Base-by-base conservation (phyloP, 768 basidiomycete species). In the Leucosporidium yakuticum region DNA sequence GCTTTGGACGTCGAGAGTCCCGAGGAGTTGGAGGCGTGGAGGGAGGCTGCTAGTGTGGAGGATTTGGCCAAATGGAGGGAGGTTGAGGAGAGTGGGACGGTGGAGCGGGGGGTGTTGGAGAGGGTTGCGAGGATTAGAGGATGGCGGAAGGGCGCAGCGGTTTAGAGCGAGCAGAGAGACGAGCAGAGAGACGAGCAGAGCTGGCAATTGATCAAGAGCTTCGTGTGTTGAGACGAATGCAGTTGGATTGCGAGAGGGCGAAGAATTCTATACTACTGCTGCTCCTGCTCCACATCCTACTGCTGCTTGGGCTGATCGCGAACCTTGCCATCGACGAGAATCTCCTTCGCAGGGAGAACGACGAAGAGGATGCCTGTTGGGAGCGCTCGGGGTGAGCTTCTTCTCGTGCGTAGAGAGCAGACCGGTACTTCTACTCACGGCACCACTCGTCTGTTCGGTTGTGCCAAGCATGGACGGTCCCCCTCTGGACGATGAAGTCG, bases 1-100 rank as follows among this genome's bases (percentile, higher is more conserved):
- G 93, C 91, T 32, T 82, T 98, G 60, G 92, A 94, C 75, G 91
- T 95, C 8, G 91, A 95, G 73, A 57, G 60, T 29, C 87, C 83
- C 74, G 84, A 85, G 11, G 88, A 87, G 48, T 80, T 98, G 55
- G 88, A 88, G 70, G 81, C 80, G 75, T 97, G 95, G 95, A 86
- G 84, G 77, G 84, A 84, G 60, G 86, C 81, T 62, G 81, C 83
- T n/a, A 44, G 39, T 44, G 39, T 44, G 39, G 85, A 84, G 80
- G 19, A 55, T 39, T 61, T 58, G 4, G 69, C 65, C 11, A 59
- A 47, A 56, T 60, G 21, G 17, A 61, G 54, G 34, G 62, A 58
- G 14, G 58, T 36, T 29, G 66, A 66, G 64, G 55, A 23, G 36
- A 51, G 5, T 0, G 14, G 23, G 11, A 51, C 3, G 20, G 20